phyloP scores from a whole-genome alignment of 2,329 filamentous ascomycete genomes.

The Alternaria sp. region DNA sequence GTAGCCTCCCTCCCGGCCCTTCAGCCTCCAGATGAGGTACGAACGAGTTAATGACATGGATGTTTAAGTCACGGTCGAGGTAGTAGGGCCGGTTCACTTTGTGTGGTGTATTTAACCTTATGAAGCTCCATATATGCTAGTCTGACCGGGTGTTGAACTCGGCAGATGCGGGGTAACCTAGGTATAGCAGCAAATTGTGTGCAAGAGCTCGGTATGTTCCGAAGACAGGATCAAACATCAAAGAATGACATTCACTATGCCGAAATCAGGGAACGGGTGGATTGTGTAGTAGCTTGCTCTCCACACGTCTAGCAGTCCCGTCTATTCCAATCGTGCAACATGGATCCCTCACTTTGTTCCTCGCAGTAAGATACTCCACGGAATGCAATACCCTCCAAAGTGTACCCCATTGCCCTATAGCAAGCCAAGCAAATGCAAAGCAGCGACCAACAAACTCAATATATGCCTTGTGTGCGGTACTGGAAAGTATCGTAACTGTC shows the following conservation, averaged over 20 bases:
- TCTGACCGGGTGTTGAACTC: background rate
- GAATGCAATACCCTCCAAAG: background rate
- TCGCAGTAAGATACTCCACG: background rate
- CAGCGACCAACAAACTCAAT: constrained; percentile 56
- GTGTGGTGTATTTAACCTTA: background rate
- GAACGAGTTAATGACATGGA: background rate
- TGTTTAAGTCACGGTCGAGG: background rate
- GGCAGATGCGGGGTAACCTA: background rate
- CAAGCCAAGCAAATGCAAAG: background rate
- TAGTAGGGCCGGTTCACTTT: background rate
- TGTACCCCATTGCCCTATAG: background rate
- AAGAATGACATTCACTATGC: background rate
- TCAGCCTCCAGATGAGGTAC: background rate
- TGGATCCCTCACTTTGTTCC: background rate
- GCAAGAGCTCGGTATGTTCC: background rate
- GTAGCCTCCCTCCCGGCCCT: background rate
- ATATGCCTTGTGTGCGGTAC: constrained; percentile 87
- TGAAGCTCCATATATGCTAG: background rate
- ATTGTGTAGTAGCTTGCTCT: background rate
- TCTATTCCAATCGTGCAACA: background rate
- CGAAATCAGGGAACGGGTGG: background rate
- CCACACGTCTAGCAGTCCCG: background rate
- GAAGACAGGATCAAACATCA: background rate
- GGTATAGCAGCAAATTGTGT: background rate
- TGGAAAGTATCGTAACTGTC: constrained; percentile 86